Conservation (phyloP, 2,329 filamentous ascomycete genomes). For the Ophiosphaerella korrae region DNA sequence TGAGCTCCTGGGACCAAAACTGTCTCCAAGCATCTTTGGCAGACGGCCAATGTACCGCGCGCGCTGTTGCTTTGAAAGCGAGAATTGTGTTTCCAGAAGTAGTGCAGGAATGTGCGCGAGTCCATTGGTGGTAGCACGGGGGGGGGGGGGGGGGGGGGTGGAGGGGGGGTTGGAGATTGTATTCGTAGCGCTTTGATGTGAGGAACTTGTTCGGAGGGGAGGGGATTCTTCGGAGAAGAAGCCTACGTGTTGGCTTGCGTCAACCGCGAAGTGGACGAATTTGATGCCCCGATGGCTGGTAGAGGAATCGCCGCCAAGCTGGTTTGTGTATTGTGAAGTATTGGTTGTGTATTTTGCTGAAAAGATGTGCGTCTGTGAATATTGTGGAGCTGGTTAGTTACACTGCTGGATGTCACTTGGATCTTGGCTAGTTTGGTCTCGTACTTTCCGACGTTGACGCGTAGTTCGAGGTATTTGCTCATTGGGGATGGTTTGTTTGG, state of each 20-base stretch:
- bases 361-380: conserved; percentile 12
- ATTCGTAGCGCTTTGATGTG: background rate
- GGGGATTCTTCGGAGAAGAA: too few species aligned
- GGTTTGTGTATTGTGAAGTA: conserved; percentile 5
- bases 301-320: conserved; percentile 6
- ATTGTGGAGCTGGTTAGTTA: background rate
- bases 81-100: conserved; percentile 11
- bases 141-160: background rate
- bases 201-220: background rate
- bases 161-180: background rate
- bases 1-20: conserved; percentile 1
- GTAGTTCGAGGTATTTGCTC: conserved; percentile 8
- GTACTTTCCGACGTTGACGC: conserved; percentile 8
- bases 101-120: conserved; percentile 15
- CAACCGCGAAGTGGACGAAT: conserved; percentile 9
- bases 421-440: conserved; percentile 13
- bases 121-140: conserved; percentile 17
- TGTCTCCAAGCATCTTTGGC: conserved; percentile 14
- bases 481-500: too few species aligned
- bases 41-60: conserved; percentile 8
- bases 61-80: conserved; percentile 4
- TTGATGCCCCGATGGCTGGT: conserved; percentile 9
- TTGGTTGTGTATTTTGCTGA: conserved; percentile 10
- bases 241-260: too few species aligned
- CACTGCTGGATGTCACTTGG: conserved; percentile 1